Percentiles rank a stretch among this genome's conserved stretches.
Conservation (phyloP, 345 rosid genomes). For the Lumnitzera littorea region DNA sequence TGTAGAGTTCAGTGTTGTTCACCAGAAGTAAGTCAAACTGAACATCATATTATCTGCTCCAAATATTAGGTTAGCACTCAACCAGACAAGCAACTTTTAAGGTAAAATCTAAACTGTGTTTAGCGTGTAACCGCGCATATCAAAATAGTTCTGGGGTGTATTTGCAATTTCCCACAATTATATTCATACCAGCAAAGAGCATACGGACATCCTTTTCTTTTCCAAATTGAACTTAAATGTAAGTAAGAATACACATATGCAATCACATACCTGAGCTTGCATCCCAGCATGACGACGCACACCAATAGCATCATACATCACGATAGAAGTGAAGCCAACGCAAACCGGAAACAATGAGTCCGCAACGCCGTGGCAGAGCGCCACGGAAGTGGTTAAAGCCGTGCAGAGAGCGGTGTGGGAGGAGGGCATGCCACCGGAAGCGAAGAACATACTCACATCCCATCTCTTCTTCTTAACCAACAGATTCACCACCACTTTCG, state of each 20-base stretch:
- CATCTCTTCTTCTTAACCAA: constrained; percentile 70
- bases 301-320: constrained; percentile 97
- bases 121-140: too few species aligned
- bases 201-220: neutral
- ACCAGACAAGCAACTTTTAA: too few species aligned
- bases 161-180: too few species aligned
- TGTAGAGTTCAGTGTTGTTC: too few species aligned
- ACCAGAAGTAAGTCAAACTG: too few species aligned
- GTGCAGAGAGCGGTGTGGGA: constrained; percentile 86
- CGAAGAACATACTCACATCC: constrained; percentile 65
- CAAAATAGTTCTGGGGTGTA: too few species aligned
- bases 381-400: constrained; percentile 90
- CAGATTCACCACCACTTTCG: constrained; percentile 66
- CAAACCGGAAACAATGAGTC: constrained; percentile 93
- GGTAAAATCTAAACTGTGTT: too few species aligned
- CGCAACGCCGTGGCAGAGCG: constrained; percentile 79
- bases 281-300: constrained; percentile 95
- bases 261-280: constrained; percentile 78
- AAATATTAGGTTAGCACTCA: too few species aligned
- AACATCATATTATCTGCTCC: too few species aligned
- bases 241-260: neutral
- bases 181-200: too few species aligned
- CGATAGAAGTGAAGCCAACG: constrained; percentile 85
- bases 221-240: neutral
- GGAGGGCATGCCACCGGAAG: constrained; percentile 96